phyloP scores from a whole-genome alignment of 1,284 basidiomycete genomes.

The Limonomyces culmigenus region DNA sequence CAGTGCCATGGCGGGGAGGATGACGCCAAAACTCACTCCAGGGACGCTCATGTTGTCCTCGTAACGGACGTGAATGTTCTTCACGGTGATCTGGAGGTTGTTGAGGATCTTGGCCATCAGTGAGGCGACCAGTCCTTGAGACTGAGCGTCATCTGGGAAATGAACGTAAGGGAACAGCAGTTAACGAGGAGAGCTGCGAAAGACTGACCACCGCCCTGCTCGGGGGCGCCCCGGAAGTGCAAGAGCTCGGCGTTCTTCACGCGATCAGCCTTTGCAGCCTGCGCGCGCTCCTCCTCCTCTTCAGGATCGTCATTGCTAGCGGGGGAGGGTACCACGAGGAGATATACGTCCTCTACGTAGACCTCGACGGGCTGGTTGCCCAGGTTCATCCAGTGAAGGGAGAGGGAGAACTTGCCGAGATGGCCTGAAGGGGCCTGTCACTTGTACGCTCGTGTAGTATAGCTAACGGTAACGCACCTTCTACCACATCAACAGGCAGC shows the following conservation, averaged over 20 bases:
- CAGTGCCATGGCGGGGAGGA: conserved; percentile 2
- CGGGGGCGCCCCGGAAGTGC: conserved; percentile 51
- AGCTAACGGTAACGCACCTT: conserved; percentile 35
- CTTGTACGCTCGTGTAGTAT: not conserved
- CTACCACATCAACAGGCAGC: conserved; percentile 89
- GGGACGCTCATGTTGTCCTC: conserved; percentile 93
- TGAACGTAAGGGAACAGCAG: not conserved
- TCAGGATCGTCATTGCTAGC: conserved; percentile 59
- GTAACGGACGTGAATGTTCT: conserved; percentile 91
- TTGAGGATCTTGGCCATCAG: conserved; percentile 88
- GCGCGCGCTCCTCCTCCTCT: conserved; percentile 73
- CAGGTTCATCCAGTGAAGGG: conserved; percentile 92
- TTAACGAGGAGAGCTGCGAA: conserved; percentile 5
- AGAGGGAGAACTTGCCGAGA: conserved; percentile 83
- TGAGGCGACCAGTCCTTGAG: conserved; percentile 71
- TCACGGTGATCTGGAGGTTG: conserved; percentile 91
- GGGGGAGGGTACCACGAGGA: conserved; percentile 79
- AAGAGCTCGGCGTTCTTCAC: conserved; percentile 82
- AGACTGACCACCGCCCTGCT: conserved; percentile 28
- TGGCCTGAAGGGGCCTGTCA: conserved; percentile 40
- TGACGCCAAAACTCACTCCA: conserved; percentile 34
- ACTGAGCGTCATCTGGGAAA: conserved; percentile 40
- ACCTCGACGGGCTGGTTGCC: conserved; percentile 90
- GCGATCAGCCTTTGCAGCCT: conserved; percentile 81
- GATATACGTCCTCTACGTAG: conserved; percentile 86